Evolutionary conservation across 2,329 filamentous ascomycete species (phyloP).

Genomic region (Xylariales sp.): DNA sequence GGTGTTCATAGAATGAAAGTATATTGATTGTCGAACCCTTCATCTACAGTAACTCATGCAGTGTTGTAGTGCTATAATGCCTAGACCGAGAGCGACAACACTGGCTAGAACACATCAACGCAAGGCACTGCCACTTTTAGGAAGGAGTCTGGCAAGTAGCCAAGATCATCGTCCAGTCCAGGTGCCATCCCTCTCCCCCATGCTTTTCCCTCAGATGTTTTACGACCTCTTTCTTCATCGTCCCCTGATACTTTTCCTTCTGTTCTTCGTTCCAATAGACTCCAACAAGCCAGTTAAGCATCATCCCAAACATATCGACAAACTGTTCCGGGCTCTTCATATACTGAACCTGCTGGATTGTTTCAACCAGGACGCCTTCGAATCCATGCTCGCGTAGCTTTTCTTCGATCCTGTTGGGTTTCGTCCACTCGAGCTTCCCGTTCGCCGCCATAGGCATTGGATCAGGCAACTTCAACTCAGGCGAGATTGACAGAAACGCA

Average conservation of each 20-base stretch:
- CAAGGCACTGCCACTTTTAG: too few species aligned
- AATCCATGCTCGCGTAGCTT: constrained; percentile 33
- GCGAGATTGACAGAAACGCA: constrained; percentile 36
- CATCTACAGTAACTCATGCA: too few species aligned
- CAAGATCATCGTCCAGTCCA: constrained; percentile 27
- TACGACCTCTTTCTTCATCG: constrained; percentile 26
- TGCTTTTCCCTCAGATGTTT: constrained; percentile 36
- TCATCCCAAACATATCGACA: constrained; percentile 29
- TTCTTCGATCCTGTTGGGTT: constrained; percentile 32
- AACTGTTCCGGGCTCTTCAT: constrained; percentile 32
- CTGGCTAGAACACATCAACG: too few species aligned
- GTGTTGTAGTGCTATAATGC: too few species aligned
- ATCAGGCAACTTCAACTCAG: constrained; percentile 31
- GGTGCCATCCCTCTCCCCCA: constrained; percentile 28
- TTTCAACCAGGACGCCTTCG: constrained; percentile 31
- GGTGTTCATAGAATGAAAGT: too few species aligned
- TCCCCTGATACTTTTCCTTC: constrained; percentile 30
- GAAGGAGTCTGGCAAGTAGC: constrained; percentile 21
- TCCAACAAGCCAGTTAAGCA: constrained; percentile 34
- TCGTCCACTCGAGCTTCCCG: constrained; percentile 33
- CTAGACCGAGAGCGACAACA: too few species aligned
- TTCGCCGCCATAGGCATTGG: constrained; percentile 35
- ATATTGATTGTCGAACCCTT: too few species aligned
- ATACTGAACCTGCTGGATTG: constrained; percentile 21
- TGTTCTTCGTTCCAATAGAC: constrained; percentile 36